Percentiles rank a stretch among this genome's conserved stretches.
phyloP scores from a whole-genome alignment of 768 basidiomycete genomes.

The Psilocybe tampanensis region DNA sequence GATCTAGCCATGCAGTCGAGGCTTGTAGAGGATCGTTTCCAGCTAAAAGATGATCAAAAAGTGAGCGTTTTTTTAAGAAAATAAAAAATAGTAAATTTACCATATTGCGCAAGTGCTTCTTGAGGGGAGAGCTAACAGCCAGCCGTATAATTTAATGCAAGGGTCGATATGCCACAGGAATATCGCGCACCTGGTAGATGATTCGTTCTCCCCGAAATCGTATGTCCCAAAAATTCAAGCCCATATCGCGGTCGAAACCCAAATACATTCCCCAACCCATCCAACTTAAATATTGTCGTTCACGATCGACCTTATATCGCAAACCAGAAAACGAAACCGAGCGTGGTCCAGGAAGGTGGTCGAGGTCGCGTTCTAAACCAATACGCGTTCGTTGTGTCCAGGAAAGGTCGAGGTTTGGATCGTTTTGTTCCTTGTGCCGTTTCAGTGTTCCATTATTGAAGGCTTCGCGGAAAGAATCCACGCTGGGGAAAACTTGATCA shows the following conservation, averaged over 20 bases:
- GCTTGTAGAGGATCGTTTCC: slow-evolving; percentile 65
- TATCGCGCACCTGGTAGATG: neutral
- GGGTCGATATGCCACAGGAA: too few relatives aligned
- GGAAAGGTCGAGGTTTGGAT: slow-evolving; percentile 31
- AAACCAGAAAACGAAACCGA: slow-evolving; percentile 61
- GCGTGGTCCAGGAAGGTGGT: slow-evolving; percentile 65
- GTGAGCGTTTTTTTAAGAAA: neutral
- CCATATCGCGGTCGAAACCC: slow-evolving; percentile 70
- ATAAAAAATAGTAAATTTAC: slow-evolving; percentile 25
- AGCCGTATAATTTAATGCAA: neutral
- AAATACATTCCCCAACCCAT: slow-evolving; percentile 68
- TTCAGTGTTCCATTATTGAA: slow-evolving; percentile 55
- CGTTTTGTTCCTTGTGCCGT: slow-evolving; percentile 35
- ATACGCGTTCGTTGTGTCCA: slow-evolving; percentile 51
- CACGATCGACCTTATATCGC: slow-evolving; percentile 56
- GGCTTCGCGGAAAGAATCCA: slow-evolving; percentile 53
- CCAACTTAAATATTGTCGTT: slow-evolving; percentile 61
- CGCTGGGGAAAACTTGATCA: slow-evolving; percentile 52
- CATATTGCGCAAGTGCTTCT: slow-evolving; percentile 64
- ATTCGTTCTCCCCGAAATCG: slow-evolving; percentile 54
- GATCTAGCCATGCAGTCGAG: slow-evolving; percentile 63
- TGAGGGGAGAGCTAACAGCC: slow-evolving; percentile 55
- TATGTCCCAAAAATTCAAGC: slow-evolving; percentile 61
- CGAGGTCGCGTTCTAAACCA: slow-evolving; percentile 50
- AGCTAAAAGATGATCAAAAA: slow-evolving; percentile 30